Evolutionary conservation across 2,329 filamentous ascomycete genomes (phyloP), one percentile per base, ranked within the genome.

Genomic region (Stachybotrys chartarum): DNA sequence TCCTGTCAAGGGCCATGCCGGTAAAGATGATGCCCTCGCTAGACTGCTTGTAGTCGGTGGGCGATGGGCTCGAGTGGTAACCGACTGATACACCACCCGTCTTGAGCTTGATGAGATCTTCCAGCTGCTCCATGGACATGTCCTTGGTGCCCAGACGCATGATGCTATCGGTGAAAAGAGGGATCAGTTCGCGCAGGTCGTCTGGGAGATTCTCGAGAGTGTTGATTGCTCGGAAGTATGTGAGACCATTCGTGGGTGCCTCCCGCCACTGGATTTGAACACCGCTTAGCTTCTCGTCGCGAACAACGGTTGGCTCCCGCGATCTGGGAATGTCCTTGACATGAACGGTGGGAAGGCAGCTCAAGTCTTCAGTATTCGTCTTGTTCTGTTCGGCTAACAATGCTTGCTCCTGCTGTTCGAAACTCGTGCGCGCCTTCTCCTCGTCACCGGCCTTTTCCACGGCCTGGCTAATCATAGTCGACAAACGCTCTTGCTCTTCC

Each of bases 51-150:
- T 90, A 84, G 60, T 93, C 83, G 1, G 80, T 80, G 0, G 93
- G 90, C 3, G 86, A 91, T 0, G 92, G 83, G 0, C 87, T 85
- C n/a, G 87, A 83, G 72, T 95, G 89, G 62, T 96, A 92, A 1
- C 88, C 86, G 16, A 95, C 85, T 3, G 86, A 89, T 44, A 99
- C 83, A 10, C 94, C 94, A 18, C 94, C 94, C 1, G 94, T 97
- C 75, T 95, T 96, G 32, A 97, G 80, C 71, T 97, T 97, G 70
- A 99, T 97, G 55, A 92, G 74, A 66, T 97, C 94, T 71, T 99
- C 94, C 53, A 97, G 82, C 70, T 97, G 86, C 70, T 97, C 94
- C 88, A 96, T 97, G 0, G 86, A 85, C 79, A 89, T 89, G 57
- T 86, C 83, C 63, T 88, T 88, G 3, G 93, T 99, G 14, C 94